Evolutionary conservation across 306 rosid species (phyloP).

Genomic region (Carpinus fangiana): DNA sequence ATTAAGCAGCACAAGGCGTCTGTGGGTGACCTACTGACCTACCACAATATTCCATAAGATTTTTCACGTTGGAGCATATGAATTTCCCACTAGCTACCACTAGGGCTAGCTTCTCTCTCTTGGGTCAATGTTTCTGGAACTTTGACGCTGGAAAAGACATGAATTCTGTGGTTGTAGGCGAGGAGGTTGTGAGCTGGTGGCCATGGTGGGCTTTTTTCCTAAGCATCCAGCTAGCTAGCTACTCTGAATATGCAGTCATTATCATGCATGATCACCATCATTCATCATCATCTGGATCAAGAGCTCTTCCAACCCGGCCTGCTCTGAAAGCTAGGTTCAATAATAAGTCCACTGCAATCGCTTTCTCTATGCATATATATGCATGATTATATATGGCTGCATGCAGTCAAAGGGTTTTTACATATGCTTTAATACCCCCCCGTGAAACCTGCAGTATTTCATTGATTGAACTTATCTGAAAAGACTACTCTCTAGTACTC

Average conservation of each 20-base stretch:
- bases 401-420: not conserved
- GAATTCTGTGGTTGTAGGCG: slow-evolving; percentile 27
- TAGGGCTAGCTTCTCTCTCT: slow-evolving; percentile 1
- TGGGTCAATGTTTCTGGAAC: slow-evolving; percentile 28
- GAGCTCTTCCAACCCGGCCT: not conserved
- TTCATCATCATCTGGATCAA: not conserved
- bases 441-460: not conserved
- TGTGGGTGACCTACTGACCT: not conserved
- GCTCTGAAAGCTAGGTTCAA: slow-evolving; percentile 9
- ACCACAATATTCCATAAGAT: not conserved
- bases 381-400: too few relatives aligned
- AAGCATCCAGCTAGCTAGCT: slow-evolving; percentile 5
- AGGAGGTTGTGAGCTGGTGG: slow-evolving; percentile 6
- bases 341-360: not conserved
- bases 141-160: slow-evolving; percentile 20
- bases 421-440: not conserved
- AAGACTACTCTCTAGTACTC: not conserved
- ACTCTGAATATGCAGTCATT: slow-evolving; percentile 1
- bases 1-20: slow-evolving; percentile 3
- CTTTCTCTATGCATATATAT: not conserved
- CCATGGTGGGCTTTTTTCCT: slow-evolving; percentile 23
- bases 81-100: not conserved
- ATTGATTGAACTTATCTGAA: not conserved
- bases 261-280: not conserved
- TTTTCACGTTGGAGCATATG: slow-evolving; percentile 1